Evolutionary conservation across 2,329 filamentous ascomycete genomes (phyloP), one percentile per base, ranked within the genome.

Genomic region (Cordyceps militaris): DNA sequence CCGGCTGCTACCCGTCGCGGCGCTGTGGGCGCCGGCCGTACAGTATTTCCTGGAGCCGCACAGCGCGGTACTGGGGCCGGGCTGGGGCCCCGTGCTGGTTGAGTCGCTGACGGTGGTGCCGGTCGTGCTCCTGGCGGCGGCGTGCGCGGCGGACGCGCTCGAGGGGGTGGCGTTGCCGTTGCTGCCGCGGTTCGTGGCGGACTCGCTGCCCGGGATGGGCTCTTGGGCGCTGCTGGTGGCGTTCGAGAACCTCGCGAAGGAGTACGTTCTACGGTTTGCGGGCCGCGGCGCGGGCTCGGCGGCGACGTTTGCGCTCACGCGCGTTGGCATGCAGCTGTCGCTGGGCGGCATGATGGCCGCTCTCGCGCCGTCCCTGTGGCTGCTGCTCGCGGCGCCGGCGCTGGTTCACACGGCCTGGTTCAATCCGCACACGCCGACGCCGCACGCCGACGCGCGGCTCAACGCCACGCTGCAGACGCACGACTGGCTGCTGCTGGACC

Each of bases 401-500:
- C 67, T 96, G 40, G 69, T 91, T 7, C 87, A 92, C 67, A 86
- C 87, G 0, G 75, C 84, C 30, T 75, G 86, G 36, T 78, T 85
- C 55, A 97, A 97, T 69, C 81, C 86, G 0, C 91, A 96, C 68
- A 75, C 89, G 52, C 81, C 83, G 50, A 81, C 84, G 1, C 76
- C 80, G 0, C 75, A 77, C 63, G 84, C 85, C 0, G 83, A 85
- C 0, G 70, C 75, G 1, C 73, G 78, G 0, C 74, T 94, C 38
- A 93, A 96, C 66, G 73, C 74, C 5, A 86, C 83, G 0, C 74
- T 97, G 44, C 72, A 76, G 21, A 71, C 77, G 1, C 78, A 87
- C 36, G 84, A 87, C 16, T 97, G 87, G 80, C 81, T 83, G 1
- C 73, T 97, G 1, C 70, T 97, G 46, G 92, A 91, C 49, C 85